phyloP scores from a whole-genome alignment of 331 rosid species.

The Stylosanthes scabra region DNA sequence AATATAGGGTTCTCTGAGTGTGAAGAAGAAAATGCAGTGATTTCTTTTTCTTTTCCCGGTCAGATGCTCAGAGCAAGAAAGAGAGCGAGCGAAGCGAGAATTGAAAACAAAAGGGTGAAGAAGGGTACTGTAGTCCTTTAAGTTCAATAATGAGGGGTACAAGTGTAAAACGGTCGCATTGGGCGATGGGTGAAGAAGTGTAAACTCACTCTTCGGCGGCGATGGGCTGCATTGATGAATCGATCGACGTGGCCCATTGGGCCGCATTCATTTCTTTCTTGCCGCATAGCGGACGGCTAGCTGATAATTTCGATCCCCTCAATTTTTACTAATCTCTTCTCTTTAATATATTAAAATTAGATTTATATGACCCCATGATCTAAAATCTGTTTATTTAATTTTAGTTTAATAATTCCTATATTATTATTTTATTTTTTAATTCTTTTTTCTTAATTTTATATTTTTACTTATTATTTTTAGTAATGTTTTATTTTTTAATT shows the following conservation, averaged over 20 bases:
- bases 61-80: conserved; percentile 25
- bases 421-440: too few relatives aligned
- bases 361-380: too few relatives aligned
- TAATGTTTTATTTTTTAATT: too few relatives aligned
- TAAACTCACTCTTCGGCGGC: conserved; percentile 3
- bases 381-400: too few relatives aligned
- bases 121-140: conserved; percentile 40
- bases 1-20: conserved; percentile 36
- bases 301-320: background rate
- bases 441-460: too few relatives aligned
- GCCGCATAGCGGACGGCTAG: background rate
- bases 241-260: conserved; percentile 31
- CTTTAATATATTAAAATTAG: too few relatives aligned
- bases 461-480: too few relatives aligned
- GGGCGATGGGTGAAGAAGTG: too few relatives aligned
- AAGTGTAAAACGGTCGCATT: background rate
- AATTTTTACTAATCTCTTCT: too few relatives aligned
- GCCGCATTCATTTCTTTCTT: background rate
- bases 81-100: conserved; percentile 28
- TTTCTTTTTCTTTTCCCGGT: conserved; percentile 31
- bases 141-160: background rate
- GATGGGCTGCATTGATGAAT: conserved; percentile 29
- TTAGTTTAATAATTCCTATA: too few relatives aligned
- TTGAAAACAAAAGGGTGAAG: conserved; percentile 35
- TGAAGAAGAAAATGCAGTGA: conserved; percentile 2